Conservation (phyloP, 2,329 filamentous ascomycete genomes). For the Aspergillus proliferans region DNA sequence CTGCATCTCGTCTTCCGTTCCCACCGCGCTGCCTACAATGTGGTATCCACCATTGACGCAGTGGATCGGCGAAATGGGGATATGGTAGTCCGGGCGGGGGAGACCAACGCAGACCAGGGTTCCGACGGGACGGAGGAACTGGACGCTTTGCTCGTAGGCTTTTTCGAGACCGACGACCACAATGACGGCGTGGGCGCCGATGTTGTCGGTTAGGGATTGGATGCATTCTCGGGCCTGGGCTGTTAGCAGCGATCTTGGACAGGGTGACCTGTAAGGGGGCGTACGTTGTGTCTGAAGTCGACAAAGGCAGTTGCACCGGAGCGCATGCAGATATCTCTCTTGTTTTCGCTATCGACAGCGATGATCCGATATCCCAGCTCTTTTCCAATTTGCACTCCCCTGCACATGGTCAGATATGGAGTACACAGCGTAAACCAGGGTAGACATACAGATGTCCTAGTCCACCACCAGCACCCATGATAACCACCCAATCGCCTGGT, state of each 20-base stretch:
- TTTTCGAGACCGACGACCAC: conserved; percentile 33
- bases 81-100: conserved; percentile 31
- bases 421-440: neutral
- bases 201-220: conserved; percentile 25
- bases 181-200: conserved; percentile 36
- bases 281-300: conserved; percentile 22
- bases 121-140: conserved; percentile 30
- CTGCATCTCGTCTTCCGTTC: conserved; percentile 34
- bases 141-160: conserved; percentile 32
- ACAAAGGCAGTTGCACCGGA: conserved; percentile 15
- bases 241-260: neutral
- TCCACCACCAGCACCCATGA: conserved; percentile 10
- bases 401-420: neutral
- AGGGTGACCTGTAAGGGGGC: neutral
- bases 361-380: conserved; percentile 8
- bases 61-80: conserved; percentile 36
- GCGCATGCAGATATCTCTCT: conserved; percentile 11
- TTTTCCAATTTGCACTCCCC: conserved; percentile 8
- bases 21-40: conserved; percentile 33
- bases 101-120: conserved; percentile 38
- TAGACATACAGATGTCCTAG: conserved; percentile 6
- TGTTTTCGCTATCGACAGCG: conserved; percentile 9
- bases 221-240: neutral
- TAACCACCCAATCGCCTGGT: conserved; percentile 7
- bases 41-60: conserved; percentile 30